Conservation (phyloP, 495 filamentous ascomycete species). For the Daldinia childiae region DNA sequence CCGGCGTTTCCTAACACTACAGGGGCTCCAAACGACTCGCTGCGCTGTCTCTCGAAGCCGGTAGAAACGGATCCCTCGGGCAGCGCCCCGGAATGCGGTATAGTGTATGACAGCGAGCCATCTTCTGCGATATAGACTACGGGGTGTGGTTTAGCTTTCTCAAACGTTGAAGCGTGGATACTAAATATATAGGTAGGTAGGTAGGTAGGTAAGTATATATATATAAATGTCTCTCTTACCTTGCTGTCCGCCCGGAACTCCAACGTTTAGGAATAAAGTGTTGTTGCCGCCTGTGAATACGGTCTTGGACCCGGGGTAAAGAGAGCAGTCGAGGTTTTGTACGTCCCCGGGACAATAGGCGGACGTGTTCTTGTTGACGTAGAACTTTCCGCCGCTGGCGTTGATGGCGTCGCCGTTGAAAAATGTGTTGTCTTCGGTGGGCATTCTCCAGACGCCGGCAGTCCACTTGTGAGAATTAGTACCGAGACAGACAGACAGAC, state of each 20-base stretch:
- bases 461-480: slow-evolving; percentile 20
- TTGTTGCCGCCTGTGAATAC: slow-evolving; percentile 35
- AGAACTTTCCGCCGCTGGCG: slow-evolving; percentile 46
- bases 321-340: slow-evolving; percentile 33
- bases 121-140: slow-evolving; percentile 42
- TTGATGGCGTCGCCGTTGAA: slow-evolving; percentile 35
- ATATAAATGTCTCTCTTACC: slow-evolving; percentile 14
- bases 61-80: slow-evolving; percentile 30
- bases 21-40: slow-evolving; percentile 34
- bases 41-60: slow-evolving; percentile 28
- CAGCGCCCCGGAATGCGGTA: slow-evolving; percentile 30
- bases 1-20: slow-evolving; percentile 1
- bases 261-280: slow-evolving; percentile 35
- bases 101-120: slow-evolving; percentile 41
- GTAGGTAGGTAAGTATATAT: too few relatives aligned
- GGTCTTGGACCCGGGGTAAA: slow-evolving; percentile 33
- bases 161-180: too few relatives aligned
- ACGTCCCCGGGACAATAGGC: slow-evolving; percentile 40
- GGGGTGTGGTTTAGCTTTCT: not conserved
- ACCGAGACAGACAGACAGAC: too few relatives aligned
- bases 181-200: too few relatives aligned
- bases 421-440: slow-evolving; percentile 3
- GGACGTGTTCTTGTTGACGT: slow-evolving; percentile 32
- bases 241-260: slow-evolving; percentile 45
- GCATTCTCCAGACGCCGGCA: slow-evolving; percentile 37